Percentiles rank a stretch among this genome's conserved stretches.
Conservation (phyloP, 305 asterid species). For the Fraxinus albicans region DNA sequence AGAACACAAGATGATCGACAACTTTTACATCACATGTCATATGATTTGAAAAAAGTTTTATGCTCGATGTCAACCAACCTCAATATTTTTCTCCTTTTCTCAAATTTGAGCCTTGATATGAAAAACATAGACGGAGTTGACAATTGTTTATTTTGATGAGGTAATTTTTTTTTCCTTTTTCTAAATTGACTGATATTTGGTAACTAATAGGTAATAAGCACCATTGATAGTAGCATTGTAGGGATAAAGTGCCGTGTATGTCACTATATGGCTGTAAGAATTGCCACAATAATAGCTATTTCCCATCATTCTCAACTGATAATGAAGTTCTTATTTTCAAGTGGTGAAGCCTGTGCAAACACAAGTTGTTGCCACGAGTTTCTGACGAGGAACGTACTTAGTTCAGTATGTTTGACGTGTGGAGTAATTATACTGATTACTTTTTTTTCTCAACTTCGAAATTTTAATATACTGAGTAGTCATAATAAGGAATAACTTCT, state of each 20-base stretch:
- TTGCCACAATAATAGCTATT: not conserved
- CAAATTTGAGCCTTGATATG: not conserved
- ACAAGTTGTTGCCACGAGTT: constrained; percentile 1
- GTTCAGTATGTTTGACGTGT: not conserved
- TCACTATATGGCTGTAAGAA: constrained; percentile 7
- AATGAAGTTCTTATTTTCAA: not conserved
- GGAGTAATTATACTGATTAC: not conserved
- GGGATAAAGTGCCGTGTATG: constrained; percentile 11
- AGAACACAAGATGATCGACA: not conserved
- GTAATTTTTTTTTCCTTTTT: constrained; percentile 14
- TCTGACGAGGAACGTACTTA: not conserved
- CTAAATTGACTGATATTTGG: constrained; percentile 24
- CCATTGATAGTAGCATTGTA: not conserved
- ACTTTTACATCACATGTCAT: not conserved
- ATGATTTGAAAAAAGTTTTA: not conserved
- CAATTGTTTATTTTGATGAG: constrained; percentile 9
- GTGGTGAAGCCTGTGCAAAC: not conserved
- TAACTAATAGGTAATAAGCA: constrained; percentile 20
- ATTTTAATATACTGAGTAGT: not conserved
- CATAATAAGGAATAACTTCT: not conserved
- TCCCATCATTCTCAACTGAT: constrained; percentile 17
- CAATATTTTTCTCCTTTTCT: not conserved
- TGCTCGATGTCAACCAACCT: not conserved
- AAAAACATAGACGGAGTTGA: not conserved
- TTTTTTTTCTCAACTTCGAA: not conserved